Evolutionary conservation across 2,329 filamentous ascomycete genomes (phyloP).

Genomic region (Colletotrichum theobromicola): DNA sequence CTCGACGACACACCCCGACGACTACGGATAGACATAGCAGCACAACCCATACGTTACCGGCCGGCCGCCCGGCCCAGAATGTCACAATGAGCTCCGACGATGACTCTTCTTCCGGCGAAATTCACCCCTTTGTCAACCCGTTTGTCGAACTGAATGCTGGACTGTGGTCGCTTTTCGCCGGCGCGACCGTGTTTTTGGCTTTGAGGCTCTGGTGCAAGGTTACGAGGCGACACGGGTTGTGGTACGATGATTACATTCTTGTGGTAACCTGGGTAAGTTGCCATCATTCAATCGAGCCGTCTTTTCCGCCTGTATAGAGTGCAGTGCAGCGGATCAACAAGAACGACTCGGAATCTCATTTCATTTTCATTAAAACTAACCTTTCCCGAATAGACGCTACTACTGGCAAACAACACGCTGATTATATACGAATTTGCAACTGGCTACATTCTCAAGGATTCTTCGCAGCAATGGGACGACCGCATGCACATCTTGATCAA

Average conservation of each 20-base stretch:
- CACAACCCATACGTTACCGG: background rate
- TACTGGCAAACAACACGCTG: conserved; percentile 49
- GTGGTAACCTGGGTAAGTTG: conserved; percentile 39
- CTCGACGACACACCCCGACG: background rate
- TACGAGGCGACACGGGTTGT: conserved; percentile 38
- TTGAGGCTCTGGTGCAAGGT: conserved; percentile 39
- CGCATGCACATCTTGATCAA: conserved; percentile 59
- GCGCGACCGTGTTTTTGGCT: conserved; percentile 33
- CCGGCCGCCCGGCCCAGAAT: conserved; percentile 12
- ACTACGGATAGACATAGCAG: background rate
- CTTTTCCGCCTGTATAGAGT: too few relatives aligned
- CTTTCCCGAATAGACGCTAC: conserved; percentile 33
- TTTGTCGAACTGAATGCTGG: conserved; percentile 35
- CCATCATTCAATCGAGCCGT: conserved; percentile 24
- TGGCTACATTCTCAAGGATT: conserved; percentile 46
- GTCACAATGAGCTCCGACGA: conserved; percentile 22
- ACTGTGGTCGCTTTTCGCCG: conserved; percentile 36
- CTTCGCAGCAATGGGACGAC: conserved; percentile 50
- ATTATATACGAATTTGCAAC: conserved; percentile 52
- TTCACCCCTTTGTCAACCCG: conserved; percentile 32
- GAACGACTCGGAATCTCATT: background rate
- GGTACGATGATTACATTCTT: conserved; percentile 45
- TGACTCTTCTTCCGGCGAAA: conserved; percentile 12
- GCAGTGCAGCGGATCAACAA: background rate
- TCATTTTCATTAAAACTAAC: background rate